Conservation (phyloP, 805 yeast species). For the Ogataea salicorniae region DNA sequence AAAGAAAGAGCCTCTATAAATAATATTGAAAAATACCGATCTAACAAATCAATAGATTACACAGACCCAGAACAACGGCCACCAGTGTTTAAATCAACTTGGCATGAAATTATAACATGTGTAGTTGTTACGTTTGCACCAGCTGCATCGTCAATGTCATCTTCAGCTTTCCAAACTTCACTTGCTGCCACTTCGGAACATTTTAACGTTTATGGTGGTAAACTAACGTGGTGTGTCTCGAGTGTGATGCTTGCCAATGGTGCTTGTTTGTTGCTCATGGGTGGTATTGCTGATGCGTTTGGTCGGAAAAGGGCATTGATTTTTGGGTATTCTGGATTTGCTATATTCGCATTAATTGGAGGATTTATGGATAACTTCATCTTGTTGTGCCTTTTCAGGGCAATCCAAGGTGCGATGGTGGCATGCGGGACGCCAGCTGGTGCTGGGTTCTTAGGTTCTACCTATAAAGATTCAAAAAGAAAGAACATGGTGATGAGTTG, state of each 20-base stretch:
- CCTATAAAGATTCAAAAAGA: conserved; percentile 34
- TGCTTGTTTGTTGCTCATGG: conserved; percentile 37
- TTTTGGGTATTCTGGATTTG: conserved; percentile 29
- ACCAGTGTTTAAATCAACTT: conserved; percentile 26
- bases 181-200: conserved; percentile 31
- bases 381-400: conserved; percentile 37
- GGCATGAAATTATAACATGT: conserved; percentile 33
- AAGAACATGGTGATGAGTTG: conserved; percentile 40
- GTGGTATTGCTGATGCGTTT: conserved; percentile 43
- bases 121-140: conserved; percentile 34
- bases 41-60: neutral
- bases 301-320: conserved; percentile 40
- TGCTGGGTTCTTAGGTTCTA: conserved; percentile 41
- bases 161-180: conserved; percentile 34
- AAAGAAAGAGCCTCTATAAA: neutral
- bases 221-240: conserved; percentile 39
- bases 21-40: neutral
- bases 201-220: conserved; percentile 36
- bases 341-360: conserved; percentile 30
- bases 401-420: conserved; percentile 38
- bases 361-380: conserved; percentile 36
- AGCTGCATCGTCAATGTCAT: conserved; percentile 35
- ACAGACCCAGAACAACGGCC: conserved; percentile 32
- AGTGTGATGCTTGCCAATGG: conserved; percentile 40
- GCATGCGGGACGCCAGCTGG: conserved; percentile 44